Conservation (phyloP, 192 early-diverging fungal genomes). For the Entomortierella beljakovae region DNA sequence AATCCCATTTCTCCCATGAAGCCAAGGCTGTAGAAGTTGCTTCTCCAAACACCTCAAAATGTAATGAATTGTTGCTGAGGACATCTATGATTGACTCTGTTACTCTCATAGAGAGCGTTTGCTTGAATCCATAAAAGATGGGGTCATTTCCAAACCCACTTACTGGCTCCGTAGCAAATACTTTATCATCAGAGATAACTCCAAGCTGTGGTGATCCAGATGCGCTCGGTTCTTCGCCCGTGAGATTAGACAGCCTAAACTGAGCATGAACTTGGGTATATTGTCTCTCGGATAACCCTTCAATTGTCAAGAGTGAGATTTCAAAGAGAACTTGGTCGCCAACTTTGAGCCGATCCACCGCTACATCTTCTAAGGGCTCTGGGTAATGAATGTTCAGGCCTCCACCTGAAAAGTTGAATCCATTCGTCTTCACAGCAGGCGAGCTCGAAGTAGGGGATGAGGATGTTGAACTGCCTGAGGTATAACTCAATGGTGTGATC, state of each 20-base stretch:
- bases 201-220: background rate
- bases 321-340: constrained; percentile 74
- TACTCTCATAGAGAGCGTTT: constrained; percentile 58
- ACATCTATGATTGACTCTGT: constrained; percentile 52
- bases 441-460: background rate
- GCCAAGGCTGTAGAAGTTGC: constrained; percentile 45
- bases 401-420: constrained; percentile 2
- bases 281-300: constrained; percentile 70
- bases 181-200: constrained; percentile 49
- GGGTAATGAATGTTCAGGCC: background rate
- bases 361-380: background rate
- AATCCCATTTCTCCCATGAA: constrained; percentile 65
- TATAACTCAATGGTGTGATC: constrained; percentile 52
- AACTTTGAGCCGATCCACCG: constrained; percentile 45
- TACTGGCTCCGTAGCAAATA: constrained; percentile 71
- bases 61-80: constrained; percentile 42
- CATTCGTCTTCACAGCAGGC: background rate
- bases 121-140: constrained; percentile 64
- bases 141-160: constrained; percentile 65
- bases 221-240: constrained; percentile 22
- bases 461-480: background rate
- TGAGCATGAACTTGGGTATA: constrained; percentile 81
- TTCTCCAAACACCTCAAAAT: constrained; percentile 67
- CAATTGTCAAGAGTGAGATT: constrained; percentile 68
- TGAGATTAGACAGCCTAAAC: constrained; percentile 72